phyloP scores from a whole-genome alignment of 306 rosid species.

The Begonia masoniana region DNA sequence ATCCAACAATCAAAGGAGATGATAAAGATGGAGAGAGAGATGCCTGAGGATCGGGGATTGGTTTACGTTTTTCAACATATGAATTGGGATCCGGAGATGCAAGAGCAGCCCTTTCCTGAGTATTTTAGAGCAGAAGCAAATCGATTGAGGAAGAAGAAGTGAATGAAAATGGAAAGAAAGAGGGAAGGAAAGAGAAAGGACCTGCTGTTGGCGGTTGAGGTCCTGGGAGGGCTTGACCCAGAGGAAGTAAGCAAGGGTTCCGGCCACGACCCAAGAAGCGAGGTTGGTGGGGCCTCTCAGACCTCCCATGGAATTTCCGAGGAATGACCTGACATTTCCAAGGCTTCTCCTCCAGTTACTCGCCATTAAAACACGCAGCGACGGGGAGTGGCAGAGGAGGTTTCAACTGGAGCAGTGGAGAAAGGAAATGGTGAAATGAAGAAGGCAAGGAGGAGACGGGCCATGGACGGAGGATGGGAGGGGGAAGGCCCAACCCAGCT shows the following conservation, averaged over 20 bases:
- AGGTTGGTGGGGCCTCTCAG: slow-evolving; percentile 66
- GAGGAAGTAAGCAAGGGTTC: slow-evolving; percentile 81
- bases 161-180: background rate
- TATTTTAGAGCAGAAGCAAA: background rate
- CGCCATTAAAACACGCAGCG: slow-evolving; percentile 19
- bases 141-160: background rate
- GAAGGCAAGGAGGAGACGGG: too few species aligned
- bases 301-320: slow-evolving; percentile 74
- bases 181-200: background rate
- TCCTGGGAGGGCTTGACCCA: slow-evolving; percentile 93
- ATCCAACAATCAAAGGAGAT: background rate
- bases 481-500: too few species aligned
- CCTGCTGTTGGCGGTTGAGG: slow-evolving; percentile 70
- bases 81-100: slow-evolving; percentile 54
- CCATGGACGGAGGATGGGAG: too few species aligned
- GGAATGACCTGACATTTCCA: slow-evolving; percentile 63
- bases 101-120: slow-evolving; percentile 56
- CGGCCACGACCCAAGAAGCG: slow-evolving; percentile 92
- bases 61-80: slow-evolving; percentile 67
- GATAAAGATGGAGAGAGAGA: background rate
- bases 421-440: too few species aligned
- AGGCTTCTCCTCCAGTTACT: slow-evolving; percentile 63
- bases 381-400: background rate
- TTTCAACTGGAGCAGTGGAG: too few species aligned
- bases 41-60: slow-evolving; percentile 85